Conservation (phyloP, 108 stramenopile species). For the Craspedostauros australis region DNA sequence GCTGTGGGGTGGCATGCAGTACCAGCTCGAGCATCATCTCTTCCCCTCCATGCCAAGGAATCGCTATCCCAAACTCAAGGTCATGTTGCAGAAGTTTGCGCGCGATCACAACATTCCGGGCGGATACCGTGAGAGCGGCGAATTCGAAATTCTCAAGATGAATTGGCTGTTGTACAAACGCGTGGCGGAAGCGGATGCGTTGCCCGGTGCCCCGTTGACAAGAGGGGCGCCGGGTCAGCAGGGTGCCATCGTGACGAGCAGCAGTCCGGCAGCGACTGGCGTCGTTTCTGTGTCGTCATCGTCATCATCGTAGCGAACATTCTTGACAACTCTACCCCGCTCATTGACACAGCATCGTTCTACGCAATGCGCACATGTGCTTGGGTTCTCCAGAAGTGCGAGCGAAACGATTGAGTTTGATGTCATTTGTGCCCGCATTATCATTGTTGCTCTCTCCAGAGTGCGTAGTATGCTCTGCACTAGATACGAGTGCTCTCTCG, state of each 20-base stretch:
- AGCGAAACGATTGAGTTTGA: too few species aligned
- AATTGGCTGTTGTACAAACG: conserved; percentile 78
- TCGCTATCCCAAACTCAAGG: conserved; percentile 72
- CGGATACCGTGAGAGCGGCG: conserved; percentile 75
- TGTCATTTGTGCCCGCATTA: too few species aligned
- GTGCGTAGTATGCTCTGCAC: too few species aligned
- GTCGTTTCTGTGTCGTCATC: too few species aligned
- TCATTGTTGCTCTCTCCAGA: too few species aligned
- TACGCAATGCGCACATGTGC: too few species aligned
- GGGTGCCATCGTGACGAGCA: conserved; percentile 47
- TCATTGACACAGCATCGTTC: too few species aligned
- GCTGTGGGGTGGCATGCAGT: conserved; percentile 96
- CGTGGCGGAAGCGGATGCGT: conserved; percentile 67
- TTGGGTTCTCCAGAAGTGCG: too few species aligned
- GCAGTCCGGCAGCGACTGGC: conserved; percentile 20
- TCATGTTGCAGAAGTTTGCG: conserved; percentile 78
- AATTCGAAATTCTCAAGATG: conserved; percentile 77
- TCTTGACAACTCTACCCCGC: too few species aligned
- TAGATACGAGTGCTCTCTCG: too few species aligned
- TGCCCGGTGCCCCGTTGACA: conserved; percentile 69
- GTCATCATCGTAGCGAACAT: too few species aligned
- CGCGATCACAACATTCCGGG: conserved; percentile 87
- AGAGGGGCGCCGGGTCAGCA: conserved; percentile 65
- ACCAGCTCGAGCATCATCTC: conserved; percentile 94
- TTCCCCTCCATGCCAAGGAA: conserved; percentile 93